phyloP scores from a whole-genome alignment of 169 alveolate genomes.

The Eimeria falciformis region DNA sequence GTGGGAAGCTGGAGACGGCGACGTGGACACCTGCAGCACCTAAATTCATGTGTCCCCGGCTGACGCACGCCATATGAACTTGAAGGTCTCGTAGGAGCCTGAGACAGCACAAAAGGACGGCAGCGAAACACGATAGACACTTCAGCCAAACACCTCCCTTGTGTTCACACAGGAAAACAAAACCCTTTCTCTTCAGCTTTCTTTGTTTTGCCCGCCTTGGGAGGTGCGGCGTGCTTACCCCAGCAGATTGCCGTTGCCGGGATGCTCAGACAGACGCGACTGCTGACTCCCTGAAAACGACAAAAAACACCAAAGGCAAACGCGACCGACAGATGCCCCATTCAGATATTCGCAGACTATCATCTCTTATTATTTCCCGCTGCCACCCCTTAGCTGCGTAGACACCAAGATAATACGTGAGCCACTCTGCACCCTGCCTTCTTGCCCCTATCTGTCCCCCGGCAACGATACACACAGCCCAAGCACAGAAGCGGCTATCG shows the following conservation, averaged over 20 bases:
- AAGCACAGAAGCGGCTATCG: not conserved
- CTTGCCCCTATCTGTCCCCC: not conserved
- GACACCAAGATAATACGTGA: not conserved
- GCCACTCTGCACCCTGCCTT: not conserved
- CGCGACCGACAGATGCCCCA: too few species aligned
- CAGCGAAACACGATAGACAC: too few species aligned
- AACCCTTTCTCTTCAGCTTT: not conserved
- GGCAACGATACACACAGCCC: not conserved
- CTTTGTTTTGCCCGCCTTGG: not conserved
- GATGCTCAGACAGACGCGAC: conserved; percentile 40
- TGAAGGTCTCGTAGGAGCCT: conserved; percentile 35
- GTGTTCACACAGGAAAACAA: not conserved
- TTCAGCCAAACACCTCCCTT: not conserved
- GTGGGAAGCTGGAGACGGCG: too few species aligned
- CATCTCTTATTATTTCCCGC: too few species aligned
- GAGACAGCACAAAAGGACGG: not conserved
- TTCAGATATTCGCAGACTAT: too few species aligned
- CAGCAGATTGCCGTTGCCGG: conserved; percentile 69
- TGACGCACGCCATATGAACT: not conserved
- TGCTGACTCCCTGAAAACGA: conserved; percentile 21
- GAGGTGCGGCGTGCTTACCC: too few species aligned
- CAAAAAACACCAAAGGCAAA: not conserved
- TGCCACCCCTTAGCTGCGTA: not conserved
- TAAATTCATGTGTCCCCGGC: not conserved
- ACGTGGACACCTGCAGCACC: too few species aligned